These are phyloP conservation scores for Tausonia pullulans DNA, from an alignment of 1,284 basidiomycete genomes.

Conservation along the genomic window DNA sequence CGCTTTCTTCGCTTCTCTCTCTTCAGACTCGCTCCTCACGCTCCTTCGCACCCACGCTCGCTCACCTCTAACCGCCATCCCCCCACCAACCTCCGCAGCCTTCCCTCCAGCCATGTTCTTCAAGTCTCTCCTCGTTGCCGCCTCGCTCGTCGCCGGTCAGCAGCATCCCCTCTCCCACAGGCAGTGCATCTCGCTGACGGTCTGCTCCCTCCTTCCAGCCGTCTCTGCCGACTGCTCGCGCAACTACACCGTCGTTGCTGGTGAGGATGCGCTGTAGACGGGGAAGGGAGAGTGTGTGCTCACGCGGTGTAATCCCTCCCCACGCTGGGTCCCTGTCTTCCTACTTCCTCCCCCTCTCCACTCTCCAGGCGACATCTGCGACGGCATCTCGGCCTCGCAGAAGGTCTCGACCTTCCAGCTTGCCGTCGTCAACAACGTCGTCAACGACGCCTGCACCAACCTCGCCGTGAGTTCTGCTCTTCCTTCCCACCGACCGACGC, in stretches of 20 bases:
- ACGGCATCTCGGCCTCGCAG: slow-evolving; percentile 34
- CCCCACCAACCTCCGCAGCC: neutral
- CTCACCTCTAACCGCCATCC: neutral
- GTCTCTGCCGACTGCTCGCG: slow-evolving; percentile 32
- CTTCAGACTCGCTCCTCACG: too few species aligned
- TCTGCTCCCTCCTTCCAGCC: slow-evolving; percentile 1
- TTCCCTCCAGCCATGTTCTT: slow-evolving; percentile 3
- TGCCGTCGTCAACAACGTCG: slow-evolving; percentile 33
- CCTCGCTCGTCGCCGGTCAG: slow-evolving; percentile 9
- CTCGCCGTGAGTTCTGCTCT: slow-evolving; percentile 19
- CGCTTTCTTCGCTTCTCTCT: too few species aligned
- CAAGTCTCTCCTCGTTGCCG: slow-evolving; percentile 1
- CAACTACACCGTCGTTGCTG: slow-evolving; percentile 29
- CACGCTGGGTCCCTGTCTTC: too few species aligned
- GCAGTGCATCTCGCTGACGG: neutral
- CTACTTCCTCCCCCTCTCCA: too few species aligned
- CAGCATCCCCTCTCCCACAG: neutral
- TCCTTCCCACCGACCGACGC: neutral
- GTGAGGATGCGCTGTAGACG: slow-evolving; percentile 3
- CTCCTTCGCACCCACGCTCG: neutral
- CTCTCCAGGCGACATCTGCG: slow-evolving; percentile 30
- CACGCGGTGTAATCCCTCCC: too few species aligned
- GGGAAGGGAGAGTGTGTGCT: too few species aligned
- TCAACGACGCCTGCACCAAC: slow-evolving; percentile 35
- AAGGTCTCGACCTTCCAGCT: slow-evolving; percentile 37